These are phyloP conservation scores for Sporisorium sorghi DNA, from an alignment of 1,284 basidiomycete species.

Conservation along the genomic window DNA sequence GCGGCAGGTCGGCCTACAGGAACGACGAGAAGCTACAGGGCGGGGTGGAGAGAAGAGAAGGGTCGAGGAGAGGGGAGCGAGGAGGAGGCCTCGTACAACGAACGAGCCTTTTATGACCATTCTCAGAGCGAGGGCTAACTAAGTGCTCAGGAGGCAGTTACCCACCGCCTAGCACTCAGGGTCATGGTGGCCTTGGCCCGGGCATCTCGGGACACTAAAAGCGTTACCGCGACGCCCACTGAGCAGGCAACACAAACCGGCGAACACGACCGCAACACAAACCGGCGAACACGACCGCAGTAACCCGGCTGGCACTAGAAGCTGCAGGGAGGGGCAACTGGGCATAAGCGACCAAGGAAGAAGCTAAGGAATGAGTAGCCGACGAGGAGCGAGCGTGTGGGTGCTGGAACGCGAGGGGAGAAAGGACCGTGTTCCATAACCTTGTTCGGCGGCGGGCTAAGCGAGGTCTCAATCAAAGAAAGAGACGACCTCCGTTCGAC, in stretches of 20 bases:
- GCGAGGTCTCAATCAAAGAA: background rate
- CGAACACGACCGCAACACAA: background rate
- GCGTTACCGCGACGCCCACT: background rate
- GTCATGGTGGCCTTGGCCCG: background rate
- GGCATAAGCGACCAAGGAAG: slow-evolving; percentile 1
- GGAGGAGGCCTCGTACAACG: background rate
- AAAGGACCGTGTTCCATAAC: background rate
- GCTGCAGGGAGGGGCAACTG: background rate
- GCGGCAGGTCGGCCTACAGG: background rate
- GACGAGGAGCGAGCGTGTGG: background rate
- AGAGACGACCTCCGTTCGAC: background rate
- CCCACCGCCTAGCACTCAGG: background rate
- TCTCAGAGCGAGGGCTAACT: too few relatives aligned
- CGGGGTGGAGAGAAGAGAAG: background rate
- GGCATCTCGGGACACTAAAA: background rate
- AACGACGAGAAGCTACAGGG: background rate
- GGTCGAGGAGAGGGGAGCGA: background rate
- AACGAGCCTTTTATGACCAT: background rate
- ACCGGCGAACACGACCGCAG: background rate
- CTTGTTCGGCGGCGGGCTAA: background rate
- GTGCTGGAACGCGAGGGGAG: background rate
- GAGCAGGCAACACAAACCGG: background rate
- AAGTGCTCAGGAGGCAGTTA: too few relatives aligned
- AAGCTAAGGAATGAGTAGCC: slow-evolving; percentile 7
- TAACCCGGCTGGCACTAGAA: background rate